Evolutionary conservation across 2,329 filamentous ascomycete species (phyloP), one percentile per base, ranked within the genome.

Genomic region (Aspergillus jensenii): DNA sequence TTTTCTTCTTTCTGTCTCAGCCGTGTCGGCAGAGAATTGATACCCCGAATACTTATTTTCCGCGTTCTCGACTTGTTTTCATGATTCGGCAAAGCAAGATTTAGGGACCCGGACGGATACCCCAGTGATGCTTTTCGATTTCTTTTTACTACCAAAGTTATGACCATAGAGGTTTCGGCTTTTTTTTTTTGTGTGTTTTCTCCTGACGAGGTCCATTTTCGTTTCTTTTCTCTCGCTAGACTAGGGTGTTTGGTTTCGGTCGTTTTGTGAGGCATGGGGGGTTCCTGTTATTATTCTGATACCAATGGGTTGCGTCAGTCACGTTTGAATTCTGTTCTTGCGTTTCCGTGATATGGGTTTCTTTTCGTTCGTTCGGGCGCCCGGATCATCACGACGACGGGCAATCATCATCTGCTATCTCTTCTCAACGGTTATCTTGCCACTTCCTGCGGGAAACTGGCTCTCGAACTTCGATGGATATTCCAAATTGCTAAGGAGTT

Each of bases 141-240:
- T 59, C 63, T 60, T 64, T 60, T 56, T 57, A 12, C 4, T 17
- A 52, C 41, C 65, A 65, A 66, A 55, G 62, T 72, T 71, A 74
- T 65, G 73, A 74, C 68, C 67, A 75, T 75, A 75, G 72, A 75
- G 70, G 70, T 71, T 65, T 66, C 65, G 69, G 67, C 68, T 71
- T 63, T 68, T 68, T 48, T 25, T 41, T 41, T 41, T 41, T 39
- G 12, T 39, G 6, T n/a, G 27, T 40, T 40, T 43, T 21, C 17
- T 17, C 17, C 17, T 17, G 17, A 17, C 17, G 17, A 17, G 17
- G 17, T 17, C 17, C 17, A 17, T 40, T 40, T 43, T 21, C 63
- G 50, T 60, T 65, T 60, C 64, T 62, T 65, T 72, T 70, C 70
- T 71, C 69, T 75, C 71, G 70, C 65, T 73, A 74, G 71, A 72